Percentiles rank a stretch among this genome's conserved stretches.
These are phyloP conservation scores for Tylopilus vinaceipallidus DNA, from an alignment of 768 basidiomycete species.

Conservation along the genomic window DNA sequence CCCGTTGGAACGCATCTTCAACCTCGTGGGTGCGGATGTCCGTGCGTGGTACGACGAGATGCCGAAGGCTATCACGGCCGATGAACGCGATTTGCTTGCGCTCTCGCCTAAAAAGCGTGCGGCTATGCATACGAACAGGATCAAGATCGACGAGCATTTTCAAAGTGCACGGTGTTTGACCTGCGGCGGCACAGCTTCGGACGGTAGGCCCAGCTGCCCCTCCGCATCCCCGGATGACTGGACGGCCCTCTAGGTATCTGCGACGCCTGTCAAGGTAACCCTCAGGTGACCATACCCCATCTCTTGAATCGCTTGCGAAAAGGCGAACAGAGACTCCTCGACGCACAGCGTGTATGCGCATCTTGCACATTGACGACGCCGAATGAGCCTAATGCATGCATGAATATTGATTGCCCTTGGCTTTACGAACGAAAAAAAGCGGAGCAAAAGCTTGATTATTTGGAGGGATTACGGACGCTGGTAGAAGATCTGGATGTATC, in stretches of 20 bases:
- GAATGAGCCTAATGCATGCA: slow-evolving; percentile 66
- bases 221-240: background rate
- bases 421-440: slow-evolving; percentile 68
- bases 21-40: slow-evolving; percentile 86
- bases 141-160: slow-evolving; percentile 77
- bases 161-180: slow-evolving; percentile 64
- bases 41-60: slow-evolving; percentile 84
- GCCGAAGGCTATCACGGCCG: slow-evolving; percentile 55
- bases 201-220: slow-evolving; percentile 41
- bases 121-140: slow-evolving; percentile 33
- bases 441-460: slow-evolving; percentile 39
- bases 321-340: slow-evolving; percentile 52
- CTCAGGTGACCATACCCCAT: slow-evolving; percentile 54
- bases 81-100: slow-evolving; percentile 35
- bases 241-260: slow-evolving; percentile 55
- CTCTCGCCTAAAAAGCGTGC: slow-evolving; percentile 37
- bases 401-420: slow-evolving; percentile 86
- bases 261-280: slow-evolving; percentile 49
- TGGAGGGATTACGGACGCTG: slow-evolving; percentile 31
- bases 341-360: slow-evolving; percentile 68
- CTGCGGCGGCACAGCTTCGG: slow-evolving; percentile 54
- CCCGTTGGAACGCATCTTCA: slow-evolving; percentile 88
- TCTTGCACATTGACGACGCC: slow-evolving; percentile 61
- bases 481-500: slow-evolving; percentile 27
- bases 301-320: slow-evolving; percentile 52